Evolutionary conservation across 208 protist species (phyloP).

Genomic region (Leishmania arabica): DNA sequence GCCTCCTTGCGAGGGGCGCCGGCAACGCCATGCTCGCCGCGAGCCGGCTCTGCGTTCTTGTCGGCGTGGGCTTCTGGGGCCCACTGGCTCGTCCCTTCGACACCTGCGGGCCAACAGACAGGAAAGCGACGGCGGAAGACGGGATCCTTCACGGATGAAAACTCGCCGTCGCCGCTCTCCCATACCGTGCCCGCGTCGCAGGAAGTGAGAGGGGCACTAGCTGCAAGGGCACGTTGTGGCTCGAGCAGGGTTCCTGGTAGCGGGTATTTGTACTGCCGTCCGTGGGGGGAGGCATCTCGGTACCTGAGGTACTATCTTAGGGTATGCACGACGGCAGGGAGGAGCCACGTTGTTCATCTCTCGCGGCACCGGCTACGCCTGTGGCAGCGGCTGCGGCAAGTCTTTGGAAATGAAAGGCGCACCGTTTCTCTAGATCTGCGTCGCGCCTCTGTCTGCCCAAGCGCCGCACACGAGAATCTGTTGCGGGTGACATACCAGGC

Average conservation of each 20-base stretch:
- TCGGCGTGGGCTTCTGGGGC: background rate
- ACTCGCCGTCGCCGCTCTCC: no score
- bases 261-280: constrained; percentile 33
- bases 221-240: background rate
- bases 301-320: constrained; percentile 28
- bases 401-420: constrained; percentile 15
- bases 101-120: background rate
- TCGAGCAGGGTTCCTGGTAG: background rate
- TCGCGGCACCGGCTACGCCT: constrained; percentile 23
- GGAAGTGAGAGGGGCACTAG: background rate
- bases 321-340: background rate
- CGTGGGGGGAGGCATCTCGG: constrained; percentile 19
- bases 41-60: background rate
- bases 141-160: background rate
- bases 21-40: background rate
- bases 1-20: background rate
- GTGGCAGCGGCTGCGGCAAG: constrained; percentile 26
- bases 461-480: constrained; percentile 18
- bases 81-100: background rate
- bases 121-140: background rate
- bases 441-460: constrained; percentile 23
- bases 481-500: constrained; percentile 13
- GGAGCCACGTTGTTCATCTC: constrained; percentile 12
- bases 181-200: background rate
- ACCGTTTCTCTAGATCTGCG: constrained; percentile 15